Percentiles rank a stretch among this genome's conserved stretches.
Conservation (phyloP, 306 rosid genomes). For the Acacia confusa region DNA sequence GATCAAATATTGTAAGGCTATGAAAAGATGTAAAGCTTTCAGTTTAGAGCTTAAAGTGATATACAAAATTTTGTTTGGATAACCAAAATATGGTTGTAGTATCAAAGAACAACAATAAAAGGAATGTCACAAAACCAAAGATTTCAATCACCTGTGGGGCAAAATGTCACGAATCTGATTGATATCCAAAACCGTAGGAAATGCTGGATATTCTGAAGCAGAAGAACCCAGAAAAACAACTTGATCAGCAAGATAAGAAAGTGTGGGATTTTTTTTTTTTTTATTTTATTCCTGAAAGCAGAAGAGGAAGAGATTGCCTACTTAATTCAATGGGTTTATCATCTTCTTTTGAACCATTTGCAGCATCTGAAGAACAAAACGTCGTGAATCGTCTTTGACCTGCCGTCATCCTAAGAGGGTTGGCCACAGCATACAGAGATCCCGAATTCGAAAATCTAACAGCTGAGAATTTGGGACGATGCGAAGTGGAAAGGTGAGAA, state of each 20-base stretch:
- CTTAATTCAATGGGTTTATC: constrained; percentile 65
- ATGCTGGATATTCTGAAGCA: constrained; percentile 73
- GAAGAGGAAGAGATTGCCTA: background rate
- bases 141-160: constrained; percentile 69
- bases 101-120: background rate
- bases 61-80: background rate
- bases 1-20: background rate
- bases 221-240: background rate
- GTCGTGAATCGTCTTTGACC: constrained; percentile 28
- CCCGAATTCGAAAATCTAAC: constrained; percentile 32
- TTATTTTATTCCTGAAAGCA: background rate
- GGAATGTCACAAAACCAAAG: background rate
- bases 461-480: constrained; percentile 28
- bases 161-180: constrained; percentile 77
- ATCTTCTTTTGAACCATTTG: constrained; percentile 38
- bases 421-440: constrained; percentile 30
- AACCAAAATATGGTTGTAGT: background rate
- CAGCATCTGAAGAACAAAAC: constrained; percentile 41
- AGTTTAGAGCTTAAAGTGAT: background rate
- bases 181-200: constrained; percentile 81
- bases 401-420: constrained; percentile 25
- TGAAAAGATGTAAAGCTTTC: background rate
- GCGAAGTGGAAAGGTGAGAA: constrained; percentile 31
- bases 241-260: background rate
- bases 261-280: background rate